Conservation (phyloP, 2,329 filamentous ascomycete genomes). For the Curvularia spicifera region DNA sequence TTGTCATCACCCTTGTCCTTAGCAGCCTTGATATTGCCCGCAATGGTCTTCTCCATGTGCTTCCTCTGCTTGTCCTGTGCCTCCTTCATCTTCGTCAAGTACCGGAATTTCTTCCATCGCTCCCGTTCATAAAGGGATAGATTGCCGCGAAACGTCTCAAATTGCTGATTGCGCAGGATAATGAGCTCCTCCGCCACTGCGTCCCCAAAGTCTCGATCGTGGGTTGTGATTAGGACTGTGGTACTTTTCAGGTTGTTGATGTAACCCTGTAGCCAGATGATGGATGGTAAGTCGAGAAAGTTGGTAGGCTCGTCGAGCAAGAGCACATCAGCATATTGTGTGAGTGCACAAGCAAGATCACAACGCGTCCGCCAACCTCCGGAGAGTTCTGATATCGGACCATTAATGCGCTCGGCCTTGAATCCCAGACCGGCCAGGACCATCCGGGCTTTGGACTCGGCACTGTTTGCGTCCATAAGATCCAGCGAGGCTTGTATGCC, state of each 20-base stretch:
- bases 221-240: constrained; percentile 80
- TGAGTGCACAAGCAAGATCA: constrained; percentile 61
- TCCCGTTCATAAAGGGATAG: constrained; percentile 74
- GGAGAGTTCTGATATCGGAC: constrained; percentile 69
- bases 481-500: constrained; percentile 73
- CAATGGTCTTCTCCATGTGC: constrained; percentile 80
- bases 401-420: constrained; percentile 65
- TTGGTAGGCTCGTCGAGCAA: constrained; percentile 89
- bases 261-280: constrained; percentile 83
- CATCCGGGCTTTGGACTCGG: constrained; percentile 69
- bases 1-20: constrained; percentile 82
- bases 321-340: constrained; percentile 77
- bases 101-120: constrained; percentile 69
- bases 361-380: constrained; percentile 64
- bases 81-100: constrained; percentile 77
- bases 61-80: constrained; percentile 81
- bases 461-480: constrained; percentile 63
- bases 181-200: constrained; percentile 77
- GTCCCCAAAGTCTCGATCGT: constrained; percentile 82
- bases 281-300: constrained; percentile 80
- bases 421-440: constrained; percentile 73
- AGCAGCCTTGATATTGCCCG: constrained; percentile 75
- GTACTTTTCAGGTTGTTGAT: constrained; percentile 63
- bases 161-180: constrained; percentile 72
- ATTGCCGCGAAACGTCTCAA: constrained; percentile 78